Evolutionary conservation across 1,284 basidiomycete species (phyloP).

Genomic region (Vanrija sp.): DNA sequence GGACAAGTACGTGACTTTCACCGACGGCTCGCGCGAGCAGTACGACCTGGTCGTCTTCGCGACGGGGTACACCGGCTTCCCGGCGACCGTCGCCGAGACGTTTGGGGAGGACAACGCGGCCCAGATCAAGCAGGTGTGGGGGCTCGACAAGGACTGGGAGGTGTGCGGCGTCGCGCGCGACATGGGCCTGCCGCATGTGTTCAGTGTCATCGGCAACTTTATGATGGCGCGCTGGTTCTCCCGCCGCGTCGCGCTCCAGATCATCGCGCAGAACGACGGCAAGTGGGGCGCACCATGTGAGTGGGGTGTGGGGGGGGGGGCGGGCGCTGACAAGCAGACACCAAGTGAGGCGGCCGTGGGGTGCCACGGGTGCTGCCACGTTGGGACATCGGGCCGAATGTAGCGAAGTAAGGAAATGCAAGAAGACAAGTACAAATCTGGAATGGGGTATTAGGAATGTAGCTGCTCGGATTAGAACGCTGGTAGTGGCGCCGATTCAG

Average conservation of each 20-base stretch:
- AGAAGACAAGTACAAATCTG: no score
- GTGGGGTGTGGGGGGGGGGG: no score
- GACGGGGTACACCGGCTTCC: conserved; percentile 55
- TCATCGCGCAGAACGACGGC: conserved; percentile 60
- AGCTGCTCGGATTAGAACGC: no score
- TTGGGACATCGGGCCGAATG: no score
- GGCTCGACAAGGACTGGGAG: conserved; percentile 59
- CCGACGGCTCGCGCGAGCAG: conserved; percentile 60
- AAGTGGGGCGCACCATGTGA: conserved; percentile 48
- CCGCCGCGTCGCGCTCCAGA: conserved; percentile 60
- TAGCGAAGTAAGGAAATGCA: no score
- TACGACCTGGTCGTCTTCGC: conserved; percentile 68
- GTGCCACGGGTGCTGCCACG: no score
- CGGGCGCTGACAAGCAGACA: no score
- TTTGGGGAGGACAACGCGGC: conserved; percentile 55
- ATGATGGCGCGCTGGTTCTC: conserved; percentile 59
- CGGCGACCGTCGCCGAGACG: conserved; percentile 51
- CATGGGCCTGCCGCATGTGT: conserved; percentile 50
- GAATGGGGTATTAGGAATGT: no score
- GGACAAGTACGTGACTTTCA: conserved; percentile 59
- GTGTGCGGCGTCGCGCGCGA: conserved; percentile 55
- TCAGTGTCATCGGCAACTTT: conserved; percentile 52
- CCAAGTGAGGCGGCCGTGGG: no score
- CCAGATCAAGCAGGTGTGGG: conserved; percentile 57
- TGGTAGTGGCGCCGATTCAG: no score